Conservation (phyloP, 129 eudicot species). For the Centella asiatica region DNA sequence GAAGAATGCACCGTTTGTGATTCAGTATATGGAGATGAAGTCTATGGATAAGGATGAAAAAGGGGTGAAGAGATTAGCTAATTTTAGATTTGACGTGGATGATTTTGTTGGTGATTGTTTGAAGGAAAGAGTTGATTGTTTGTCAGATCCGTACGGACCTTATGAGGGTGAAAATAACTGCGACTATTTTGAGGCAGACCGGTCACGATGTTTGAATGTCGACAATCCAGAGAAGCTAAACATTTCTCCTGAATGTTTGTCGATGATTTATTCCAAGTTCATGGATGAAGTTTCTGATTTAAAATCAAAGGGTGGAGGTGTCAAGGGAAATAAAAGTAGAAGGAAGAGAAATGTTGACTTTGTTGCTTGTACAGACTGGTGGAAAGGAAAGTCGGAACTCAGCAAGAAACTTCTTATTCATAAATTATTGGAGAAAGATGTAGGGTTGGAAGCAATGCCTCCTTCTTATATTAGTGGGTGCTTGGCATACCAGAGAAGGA, state of each 20-base stretch:
- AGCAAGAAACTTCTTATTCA: constrained; percentile 36
- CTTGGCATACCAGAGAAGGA: constrained; percentile 22
- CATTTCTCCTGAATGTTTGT: constrained; percentile 36
- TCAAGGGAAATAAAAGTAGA: constrained; percentile 7
- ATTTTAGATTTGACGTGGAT: constrained; percentile 25
- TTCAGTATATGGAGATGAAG: constrained; percentile 75
- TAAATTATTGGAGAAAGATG: constrained; percentile 39
- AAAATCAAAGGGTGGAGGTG: constrained; percentile 7
- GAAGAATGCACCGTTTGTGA: constrained; percentile 52
- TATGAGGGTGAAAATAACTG: constrained; percentile 10
- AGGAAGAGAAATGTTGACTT: constrained; percentile 12
- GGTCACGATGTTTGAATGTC: constrained; percentile 6
- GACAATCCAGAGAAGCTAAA: constrained; percentile 20
- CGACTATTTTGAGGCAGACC: constrained; percentile 19
- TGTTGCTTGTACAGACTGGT: constrained; percentile 36
- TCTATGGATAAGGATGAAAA: constrained; percentile 31
- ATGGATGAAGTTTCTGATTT: constrained; percentile 18
- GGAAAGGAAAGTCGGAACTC: constrained; percentile 46
- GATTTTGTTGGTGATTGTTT: constrained; percentile 40
- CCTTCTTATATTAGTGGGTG: constrained; percentile 39
- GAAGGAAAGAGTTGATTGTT: constrained; percentile 15
- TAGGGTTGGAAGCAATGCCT: constrained; percentile 39
- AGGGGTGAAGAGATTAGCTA: constrained; percentile 14
- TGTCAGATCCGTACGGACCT: neutral
- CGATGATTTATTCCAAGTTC: constrained; percentile 28